Base-by-base conservation (phyloP, 208 protist genomes). In the Blastocrithidia nonstop region DNA sequence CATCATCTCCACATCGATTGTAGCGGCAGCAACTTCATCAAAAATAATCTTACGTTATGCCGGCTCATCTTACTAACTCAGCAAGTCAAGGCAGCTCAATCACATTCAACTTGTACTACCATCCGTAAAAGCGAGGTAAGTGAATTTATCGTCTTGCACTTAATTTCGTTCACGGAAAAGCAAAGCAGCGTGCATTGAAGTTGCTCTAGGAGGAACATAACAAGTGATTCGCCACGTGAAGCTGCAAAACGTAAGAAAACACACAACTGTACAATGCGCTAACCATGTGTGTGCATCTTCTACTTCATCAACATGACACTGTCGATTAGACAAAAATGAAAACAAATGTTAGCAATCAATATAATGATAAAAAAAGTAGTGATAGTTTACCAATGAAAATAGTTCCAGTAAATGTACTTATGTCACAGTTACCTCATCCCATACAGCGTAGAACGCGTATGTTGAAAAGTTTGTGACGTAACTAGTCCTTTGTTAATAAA, bases 401-500 rank as follows among this genome's bases (percentile, higher is more conserved):
- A n/a, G 29, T 35, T 11, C 11, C 29, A n/a, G 11, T 35, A n/a
- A 11, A n/a, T n/a, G 29, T n/a, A n/a, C 40, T 25, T 5, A 45
- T 60, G 32, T 33, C 37, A 6, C 35, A 53, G 37, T 36, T 89
- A 17, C 75, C 74, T 0, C 27, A 23, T 2, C 26, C 44, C 27
- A 51, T 91, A 22, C 60, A 87, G 54, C 72, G 73, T 3, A 72
- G 81, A 7, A 59, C 39, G n/a, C 61, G 76, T 11, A 33, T 85
- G 48, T 54, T 91, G 27, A 61, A 60, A 31, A 61, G 66, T 7
- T 38, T 86, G 15, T 91, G 74, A 66, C 61, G 60, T 20, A 32
- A 28, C 20, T 6, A 64, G 45, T 57, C 75, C n/a, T n/a, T n/a
- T n/a, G n/a, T n/a, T n/a, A n/a, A n/a, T n/a, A n/a, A n/a, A n/a